Percentiles rank a stretch among this genome's conserved stretches.
phyloP scores from a whole-genome alignment of 2,329 filamentous ascomycete genomes.

The Cladosporium sp. region DNA sequence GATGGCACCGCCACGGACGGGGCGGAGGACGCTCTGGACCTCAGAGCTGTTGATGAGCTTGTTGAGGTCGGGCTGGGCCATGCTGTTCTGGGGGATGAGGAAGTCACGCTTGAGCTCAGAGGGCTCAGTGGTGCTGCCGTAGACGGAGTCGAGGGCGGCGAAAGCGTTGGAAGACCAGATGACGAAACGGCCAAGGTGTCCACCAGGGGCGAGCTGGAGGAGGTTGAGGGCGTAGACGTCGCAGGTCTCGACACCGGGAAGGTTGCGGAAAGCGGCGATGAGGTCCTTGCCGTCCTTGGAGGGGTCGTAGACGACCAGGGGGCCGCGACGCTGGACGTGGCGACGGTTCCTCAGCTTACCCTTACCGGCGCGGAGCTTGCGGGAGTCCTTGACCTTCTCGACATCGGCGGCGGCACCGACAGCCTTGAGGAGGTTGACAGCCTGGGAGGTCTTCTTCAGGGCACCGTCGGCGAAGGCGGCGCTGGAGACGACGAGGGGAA shows the following conservation, averaged over 20 bases:
- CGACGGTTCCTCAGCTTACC: conserved; percentile 97
- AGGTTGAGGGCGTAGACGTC: conserved; percentile 95
- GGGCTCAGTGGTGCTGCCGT: conserved; percentile 87
- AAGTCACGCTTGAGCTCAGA: conserved; percentile 98
- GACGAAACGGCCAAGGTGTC: conserved; percentile 98
- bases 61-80: conserved; percentile 91
- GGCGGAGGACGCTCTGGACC: conserved; percentile 92
- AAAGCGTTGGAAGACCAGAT: conserved; percentile 98
- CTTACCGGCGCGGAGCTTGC: conserved; percentile 98
- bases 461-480: conserved; percentile 79
- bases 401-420: conserved; percentile 88
- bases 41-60: conserved; percentile 99
- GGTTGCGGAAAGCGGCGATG: conserved; percentile 95
- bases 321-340: conserved; percentile 95
- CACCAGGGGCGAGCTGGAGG: conserved; percentile 97
- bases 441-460: conserved; percentile 84
- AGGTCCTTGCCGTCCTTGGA: conserved; percentile 94
- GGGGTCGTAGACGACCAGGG: conserved; percentile 96
- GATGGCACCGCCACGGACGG: conserved; percentile 82
- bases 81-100: conserved; percentile 88
- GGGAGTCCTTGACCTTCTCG: conserved; percentile 93
- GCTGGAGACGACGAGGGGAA: conserved; percentile 94
- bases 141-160: conserved; percentile 94
- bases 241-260: conserved; percentile 95
- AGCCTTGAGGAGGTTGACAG: conserved; percentile 83